Conservation (phyloP, 306 rosid genomes). For the Cicer yamashitae region DNA sequence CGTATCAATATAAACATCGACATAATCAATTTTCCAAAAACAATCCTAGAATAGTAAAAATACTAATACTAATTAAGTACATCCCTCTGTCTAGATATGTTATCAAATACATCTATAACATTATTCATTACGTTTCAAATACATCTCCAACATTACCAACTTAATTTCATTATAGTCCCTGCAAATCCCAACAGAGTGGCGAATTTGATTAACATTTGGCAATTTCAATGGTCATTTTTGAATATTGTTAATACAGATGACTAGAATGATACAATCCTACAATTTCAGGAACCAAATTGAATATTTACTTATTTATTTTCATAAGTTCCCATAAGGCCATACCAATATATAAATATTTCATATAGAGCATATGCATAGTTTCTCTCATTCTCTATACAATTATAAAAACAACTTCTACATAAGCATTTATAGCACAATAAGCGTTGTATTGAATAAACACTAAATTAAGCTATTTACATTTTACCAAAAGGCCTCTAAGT, state of each 20-base stretch:
- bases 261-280: neutral
- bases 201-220: neutral
- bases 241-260: neutral
- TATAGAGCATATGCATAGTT: neutral
- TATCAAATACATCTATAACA: neutral
- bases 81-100: neutral
- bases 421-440: neutral
- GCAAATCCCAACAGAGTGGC: neutral
- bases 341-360: neutral
- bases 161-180: neutral
- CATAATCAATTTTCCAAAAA: neutral
- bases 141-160: neutral
- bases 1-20: neutral
- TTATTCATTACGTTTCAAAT: neutral
- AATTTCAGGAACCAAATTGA: neutral
- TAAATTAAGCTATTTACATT: neutral
- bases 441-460: neutral
- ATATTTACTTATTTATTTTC: neutral
- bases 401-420: neutral
- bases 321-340: neutral
- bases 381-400: neutral
- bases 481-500: neutral
- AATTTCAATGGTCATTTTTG: neutral
- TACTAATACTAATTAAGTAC: neutral
- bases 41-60: neutral